phyloP scores from a whole-genome alignment of 139 green algal species.

The Chlamydomonas sp. region DNA sequence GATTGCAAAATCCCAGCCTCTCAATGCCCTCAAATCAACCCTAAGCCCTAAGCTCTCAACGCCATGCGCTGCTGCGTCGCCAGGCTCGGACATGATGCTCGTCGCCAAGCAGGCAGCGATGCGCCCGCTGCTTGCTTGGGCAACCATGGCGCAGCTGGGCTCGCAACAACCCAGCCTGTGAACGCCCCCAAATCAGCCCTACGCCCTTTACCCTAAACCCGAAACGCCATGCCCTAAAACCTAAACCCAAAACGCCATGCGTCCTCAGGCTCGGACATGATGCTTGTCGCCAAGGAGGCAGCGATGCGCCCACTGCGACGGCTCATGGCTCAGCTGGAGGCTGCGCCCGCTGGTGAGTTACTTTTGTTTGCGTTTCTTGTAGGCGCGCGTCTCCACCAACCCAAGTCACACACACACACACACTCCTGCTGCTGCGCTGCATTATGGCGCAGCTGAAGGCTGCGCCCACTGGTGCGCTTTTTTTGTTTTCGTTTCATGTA shows the following conservation, averaged over 20 bases:
- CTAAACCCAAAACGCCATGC: no score
- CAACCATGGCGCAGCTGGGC: no score
- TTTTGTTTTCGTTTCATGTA: not conserved
- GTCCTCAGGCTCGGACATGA: not conserved
- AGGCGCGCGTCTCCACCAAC: not conserved
- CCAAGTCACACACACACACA: no score
- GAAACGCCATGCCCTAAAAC: no score
- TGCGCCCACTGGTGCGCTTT: not conserved
- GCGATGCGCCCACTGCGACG: slow-evolving; percentile 54
- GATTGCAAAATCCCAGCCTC: not conserved
- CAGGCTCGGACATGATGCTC: slow-evolving; percentile 2
- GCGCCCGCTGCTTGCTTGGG: not conserved
- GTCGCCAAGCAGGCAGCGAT: not conserved
- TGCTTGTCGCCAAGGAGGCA: slow-evolving; percentile 46
- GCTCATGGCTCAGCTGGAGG: slow-evolving; percentile 44
- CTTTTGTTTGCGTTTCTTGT: not conserved
- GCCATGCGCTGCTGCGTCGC: no score
- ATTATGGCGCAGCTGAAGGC: no score
- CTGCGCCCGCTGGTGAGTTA: not conserved
- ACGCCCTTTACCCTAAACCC: no score
- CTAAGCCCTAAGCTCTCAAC: no score
- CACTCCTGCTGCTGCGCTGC: no score
- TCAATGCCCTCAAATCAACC: not conserved
- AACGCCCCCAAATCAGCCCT: not conserved
- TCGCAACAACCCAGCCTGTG: not conserved